Conservation (phyloP, 768 basidiomycete genomes). For the Clitopilus passeckerianus region DNA sequence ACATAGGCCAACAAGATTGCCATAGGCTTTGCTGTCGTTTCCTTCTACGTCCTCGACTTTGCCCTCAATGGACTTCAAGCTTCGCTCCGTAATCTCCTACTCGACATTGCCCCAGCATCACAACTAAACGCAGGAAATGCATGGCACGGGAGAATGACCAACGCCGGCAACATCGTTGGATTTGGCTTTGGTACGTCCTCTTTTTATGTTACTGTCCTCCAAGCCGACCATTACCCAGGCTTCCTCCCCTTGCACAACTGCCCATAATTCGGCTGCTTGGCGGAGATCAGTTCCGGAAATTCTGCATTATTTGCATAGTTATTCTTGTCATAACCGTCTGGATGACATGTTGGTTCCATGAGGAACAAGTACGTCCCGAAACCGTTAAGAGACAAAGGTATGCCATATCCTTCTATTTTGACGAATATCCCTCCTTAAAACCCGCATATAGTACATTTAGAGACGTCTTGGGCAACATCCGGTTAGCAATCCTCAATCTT, state of each 20-base stretch:
- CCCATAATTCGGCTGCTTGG: conserved; percentile 78
- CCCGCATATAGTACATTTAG: conserved; percentile 43
- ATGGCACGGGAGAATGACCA: conserved; percentile 95
- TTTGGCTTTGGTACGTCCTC: conserved; percentile 74
- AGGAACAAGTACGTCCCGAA: conserved; percentile 66
- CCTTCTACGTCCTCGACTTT: conserved; percentile 95
- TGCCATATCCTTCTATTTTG: conserved; percentile 5
- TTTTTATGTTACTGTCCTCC: not conserved
- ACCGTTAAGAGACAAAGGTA: conserved; percentile 33
- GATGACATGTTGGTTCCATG: conserved; percentile 83
- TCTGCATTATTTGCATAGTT: conserved; percentile 81
- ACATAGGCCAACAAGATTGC: conserved; percentile 61
- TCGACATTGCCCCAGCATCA: conserved; percentile 84
- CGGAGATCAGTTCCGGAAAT: conserved; percentile 93
- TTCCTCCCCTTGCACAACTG: conserved; percentile 81
- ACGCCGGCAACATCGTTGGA: conserved; percentile 95
- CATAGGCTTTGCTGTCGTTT: conserved; percentile 81
- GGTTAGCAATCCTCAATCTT: conserved; percentile 63
- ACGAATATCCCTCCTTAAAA: not conserved
- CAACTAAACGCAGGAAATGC: conserved; percentile 95
- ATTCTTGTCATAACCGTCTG: conserved; percentile 79
- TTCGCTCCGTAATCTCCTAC: conserved; percentile 86
- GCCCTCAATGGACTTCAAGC: conserved; percentile 96
- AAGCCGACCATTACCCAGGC: conserved; percentile 34
- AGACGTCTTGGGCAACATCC: conserved; percentile 81